Base-by-base conservation (phyloP, 257 asterid genomes). In the Echites panduratus region DNA sequence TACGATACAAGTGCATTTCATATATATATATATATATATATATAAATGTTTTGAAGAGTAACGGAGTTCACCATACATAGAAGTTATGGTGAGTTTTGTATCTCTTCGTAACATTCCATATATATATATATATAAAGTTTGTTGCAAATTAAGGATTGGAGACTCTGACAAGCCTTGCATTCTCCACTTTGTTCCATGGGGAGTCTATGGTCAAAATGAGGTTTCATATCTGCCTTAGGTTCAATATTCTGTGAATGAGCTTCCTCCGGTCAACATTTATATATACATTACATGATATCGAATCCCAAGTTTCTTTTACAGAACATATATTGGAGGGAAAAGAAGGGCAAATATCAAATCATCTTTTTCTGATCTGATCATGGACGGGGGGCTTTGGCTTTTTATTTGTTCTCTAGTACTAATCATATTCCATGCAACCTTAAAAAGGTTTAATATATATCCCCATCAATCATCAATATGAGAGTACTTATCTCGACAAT, bases 161-260 rank as follows among this genome's bases (percentile, higher is more conserved):
- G 77, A 76, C 78, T 69, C 78, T 66, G 81, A 79, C 80, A 64
- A 63, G 58, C 79, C 75, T 49, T 73, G 27, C 50, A 27, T 35
- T 66, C 70, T 70, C 78, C 76, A 83, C 76, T 72, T 61, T 52
- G 40, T 19, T 17, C 54, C 45, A 17, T 69, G 53, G 38, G 7
- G 13, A 45, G 1, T 67, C 41, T 22, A 13, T 14, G 38, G 71
- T 13, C 56, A 64, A 38, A 66, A 66, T 43, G 19, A 26, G 5
- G 32, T 7, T 12, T 26, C 38, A 20, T 35, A 53, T 71, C 52
- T 16, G 13, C 43, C 41, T 20, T 54, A 0, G 41, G 22, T 40
- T 22, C 41, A 70, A 49, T 66, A 65, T 32, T 32, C 38, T 32
- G 38, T 32, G 38, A 32, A 32, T 32, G 38, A 32, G 38, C 38